Evolutionary conservation across 208 protist species (phyloP), one percentile per base, ranked within the genome.

Genomic region (Leishmania aethiopica): DNA sequence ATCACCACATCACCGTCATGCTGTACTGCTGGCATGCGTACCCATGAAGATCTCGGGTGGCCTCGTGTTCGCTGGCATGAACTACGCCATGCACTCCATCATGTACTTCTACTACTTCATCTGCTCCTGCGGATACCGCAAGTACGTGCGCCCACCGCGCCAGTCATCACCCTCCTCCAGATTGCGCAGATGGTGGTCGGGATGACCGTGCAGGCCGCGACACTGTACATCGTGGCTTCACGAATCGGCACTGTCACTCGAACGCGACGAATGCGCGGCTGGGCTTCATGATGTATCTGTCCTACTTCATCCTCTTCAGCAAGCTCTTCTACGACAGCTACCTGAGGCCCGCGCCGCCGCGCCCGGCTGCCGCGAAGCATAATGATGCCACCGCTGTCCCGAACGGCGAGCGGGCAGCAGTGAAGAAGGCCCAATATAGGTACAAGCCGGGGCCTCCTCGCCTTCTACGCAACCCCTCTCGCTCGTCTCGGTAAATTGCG

Each of bases 101-200:
- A 99, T 99, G 97, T 99, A 99, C 88, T 87, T 91, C 5, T 99
- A 99, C 87, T 99, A 99, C 88, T 94, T 95, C 77, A 77, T 97
- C 60, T 92, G 89, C 79, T 88, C 91, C 7, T 90, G 86, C 66
- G 91, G 92, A n/a, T 75, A 88, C 76, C 88, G 90, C 80, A 81
- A 89, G 45, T 25, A 88, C 11, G 84, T 95, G 37, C 92, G 94
- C 80, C 89, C 92, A n/a, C 90, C 75, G 93, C 95, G 1, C 87
- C 91, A 10, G 45, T 96, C 69, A 97, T 98, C 81, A 98, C 95
- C n/a, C 83, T 81, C 37, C 75, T 96, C 81, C 95, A 98, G 84
- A 92, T 98, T 25, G 78, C 93, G 22, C 98, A 99, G 87, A 99
- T 99, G 97, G 93, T 98, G 35, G 81, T 95, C 2, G 97, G 96